These are phyloP conservation scores for Blakeslea trispora DNA, from an alignment of 371 early-diverging fungal species.

Conservation along the genomic window DNA sequence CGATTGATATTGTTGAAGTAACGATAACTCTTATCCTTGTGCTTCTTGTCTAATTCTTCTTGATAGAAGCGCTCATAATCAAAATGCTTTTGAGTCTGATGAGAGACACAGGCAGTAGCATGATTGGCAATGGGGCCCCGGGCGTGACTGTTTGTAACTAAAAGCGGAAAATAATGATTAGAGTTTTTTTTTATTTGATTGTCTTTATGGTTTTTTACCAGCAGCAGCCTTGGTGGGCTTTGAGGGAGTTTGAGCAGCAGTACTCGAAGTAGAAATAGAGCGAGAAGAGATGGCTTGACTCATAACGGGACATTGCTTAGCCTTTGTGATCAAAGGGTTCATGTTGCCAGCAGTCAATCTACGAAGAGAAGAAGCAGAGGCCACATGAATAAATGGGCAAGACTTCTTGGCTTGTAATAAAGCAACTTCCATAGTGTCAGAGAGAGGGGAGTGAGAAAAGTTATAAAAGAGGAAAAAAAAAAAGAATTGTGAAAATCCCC, in stretches of 20 bases:
- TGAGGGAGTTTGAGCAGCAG: constrained; percentile 43
- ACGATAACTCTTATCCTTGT: constrained; percentile 94
- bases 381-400: constrained; percentile 87
- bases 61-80: constrained; percentile 90
- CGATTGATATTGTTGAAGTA: constrained; percentile 99
- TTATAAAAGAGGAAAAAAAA: constrained; percentile 5
- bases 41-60: constrained; percentile 90
- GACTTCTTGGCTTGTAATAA: constrained; percentile 57
- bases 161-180: constrained; percentile 3
- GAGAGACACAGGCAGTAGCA: constrained; percentile 34
- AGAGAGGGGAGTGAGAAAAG: constrained; percentile 18
- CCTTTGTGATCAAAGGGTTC: constrained; percentile 66
- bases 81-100: constrained; percentile 58
- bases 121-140: constrained; percentile 22
- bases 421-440: constrained; percentile 55
- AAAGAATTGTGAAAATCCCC: background rate
- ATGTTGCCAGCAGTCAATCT: constrained; percentile 56
- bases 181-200: constrained; percentile 3
- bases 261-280: constrained; percentile 42
- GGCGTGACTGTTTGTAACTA: constrained; percentile 21
- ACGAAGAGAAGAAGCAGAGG: constrained; percentile 77
- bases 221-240: constrained; percentile 50
- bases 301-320: constrained; percentile 92
- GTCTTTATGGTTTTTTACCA: constrained; percentile 20
- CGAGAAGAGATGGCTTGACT: constrained; percentile 76